Evolutionary conservation across 164 flowering plant genomes (phyloP).

Genomic region (Nymphaea thermarum): DNA sequence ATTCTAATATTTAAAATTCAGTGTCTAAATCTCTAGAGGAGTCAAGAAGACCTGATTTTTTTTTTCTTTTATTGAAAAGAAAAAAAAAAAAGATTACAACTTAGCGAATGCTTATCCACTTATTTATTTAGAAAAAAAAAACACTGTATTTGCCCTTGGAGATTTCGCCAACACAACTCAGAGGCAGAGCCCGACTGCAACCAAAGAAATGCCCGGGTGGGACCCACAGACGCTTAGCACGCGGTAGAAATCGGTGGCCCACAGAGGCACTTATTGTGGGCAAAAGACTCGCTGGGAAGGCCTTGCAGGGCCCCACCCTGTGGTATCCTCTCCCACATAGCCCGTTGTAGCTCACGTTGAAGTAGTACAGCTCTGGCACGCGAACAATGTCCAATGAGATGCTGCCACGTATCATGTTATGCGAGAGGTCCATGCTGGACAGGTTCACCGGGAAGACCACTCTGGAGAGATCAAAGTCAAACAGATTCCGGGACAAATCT

Average conservation of each 20-base stretch:
- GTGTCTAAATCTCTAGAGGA: no score
- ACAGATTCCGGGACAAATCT: background rate
- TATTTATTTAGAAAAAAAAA: no score
- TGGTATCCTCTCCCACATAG: background rate
- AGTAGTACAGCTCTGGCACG: background rate
- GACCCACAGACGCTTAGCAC: background rate
- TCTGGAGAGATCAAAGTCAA: background rate
- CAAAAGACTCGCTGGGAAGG: background rate
- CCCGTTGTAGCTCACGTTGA: background rate
- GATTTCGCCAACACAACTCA: no score
- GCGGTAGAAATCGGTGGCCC: background rate
- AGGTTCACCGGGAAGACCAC: background rate
- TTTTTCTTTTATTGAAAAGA: no score
- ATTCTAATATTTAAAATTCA: no score
- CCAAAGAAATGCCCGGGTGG: background rate
- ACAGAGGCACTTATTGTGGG: background rate
- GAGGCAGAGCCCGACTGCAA: no score
- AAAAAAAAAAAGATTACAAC: no score
- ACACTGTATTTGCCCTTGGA: no score
- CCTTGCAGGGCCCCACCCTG: background rate
- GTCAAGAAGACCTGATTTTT: no score
- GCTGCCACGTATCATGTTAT: background rate
- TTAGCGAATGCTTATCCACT: no score
- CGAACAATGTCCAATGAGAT: background rate
- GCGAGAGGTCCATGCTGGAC: background rate